Percentiles rank a stretch among this genome's conserved stretches.
phyloP scores from a whole-genome alignment of 768 basidiomycete genomes.

The Dentipellis sp. region DNA sequence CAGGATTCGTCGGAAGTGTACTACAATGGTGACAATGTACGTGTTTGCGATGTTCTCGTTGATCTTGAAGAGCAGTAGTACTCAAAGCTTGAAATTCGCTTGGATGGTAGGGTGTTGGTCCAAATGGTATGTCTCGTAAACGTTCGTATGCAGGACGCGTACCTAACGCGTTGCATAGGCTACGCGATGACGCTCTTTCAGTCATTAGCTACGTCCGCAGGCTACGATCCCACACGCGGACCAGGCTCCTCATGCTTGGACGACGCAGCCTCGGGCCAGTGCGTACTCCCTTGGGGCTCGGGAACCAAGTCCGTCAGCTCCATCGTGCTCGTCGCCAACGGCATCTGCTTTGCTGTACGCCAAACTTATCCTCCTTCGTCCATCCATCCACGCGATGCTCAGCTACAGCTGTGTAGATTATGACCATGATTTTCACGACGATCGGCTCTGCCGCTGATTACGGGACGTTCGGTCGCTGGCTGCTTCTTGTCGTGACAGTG shows the following conservation, averaged over 20 bases:
- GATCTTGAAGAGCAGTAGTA: neutral
- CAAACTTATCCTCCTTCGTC: neutral
- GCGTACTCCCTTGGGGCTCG: slow-evolving; percentile 69
- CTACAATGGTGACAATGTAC: slow-evolving; percentile 75
- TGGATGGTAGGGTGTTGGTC: neutral
- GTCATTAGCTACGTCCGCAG: slow-evolving; percentile 58
- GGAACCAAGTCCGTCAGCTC: slow-evolving; percentile 71
- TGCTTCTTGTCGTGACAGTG: slow-evolving; percentile 59
- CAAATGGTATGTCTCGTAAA: neutral
- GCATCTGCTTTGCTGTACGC: slow-evolving; percentile 62
- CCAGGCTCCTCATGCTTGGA: slow-evolving; percentile 61
- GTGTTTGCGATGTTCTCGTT: slow-evolving; percentile 8
- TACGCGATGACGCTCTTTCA: slow-evolving; percentile 75
- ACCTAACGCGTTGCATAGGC: slow-evolving; percentile 58
- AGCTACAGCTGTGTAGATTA: slow-evolving; percentile 32
- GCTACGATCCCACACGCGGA: slow-evolving; percentile 62
- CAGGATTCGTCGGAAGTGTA: slow-evolving; percentile 40
- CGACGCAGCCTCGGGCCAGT: slow-evolving; percentile 53
- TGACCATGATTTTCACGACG: slow-evolving; percentile 77
- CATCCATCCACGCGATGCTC: neutral
- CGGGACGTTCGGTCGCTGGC: slow-evolving; percentile 69
- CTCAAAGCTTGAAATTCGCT: neutral
- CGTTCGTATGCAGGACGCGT: neutral
- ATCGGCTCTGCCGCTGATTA: slow-evolving; percentile 65
- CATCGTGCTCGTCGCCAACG: slow-evolving; percentile 69